Evolutionary conservation across 305 asterid genomes (phyloP), one percentile per base, ranked within the genome.

Genomic region (Ilex paraguariensis): DNA sequence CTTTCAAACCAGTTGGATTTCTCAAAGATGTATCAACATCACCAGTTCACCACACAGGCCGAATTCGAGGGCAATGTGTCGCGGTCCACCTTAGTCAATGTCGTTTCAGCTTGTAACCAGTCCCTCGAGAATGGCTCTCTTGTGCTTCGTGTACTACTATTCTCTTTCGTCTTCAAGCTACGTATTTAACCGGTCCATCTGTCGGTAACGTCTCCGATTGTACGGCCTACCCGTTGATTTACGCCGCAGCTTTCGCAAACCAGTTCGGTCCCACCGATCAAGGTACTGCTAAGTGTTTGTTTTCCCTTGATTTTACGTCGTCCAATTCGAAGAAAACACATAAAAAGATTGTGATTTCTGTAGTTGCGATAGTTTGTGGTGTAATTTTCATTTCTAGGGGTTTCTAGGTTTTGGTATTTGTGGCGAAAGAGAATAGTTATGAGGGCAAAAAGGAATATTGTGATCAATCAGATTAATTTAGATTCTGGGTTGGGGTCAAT

Each of bases 161-260:
- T 10, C 28, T 52, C 56, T 52, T 21, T 21, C 5, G 11, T 21
- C 56, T 52, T 7, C 56, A 52, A 15, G 70, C 78, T 16, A 53
- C 72, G 13, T 63, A 65, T 61, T 67, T 74, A 60, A 31, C 59
- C 28, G 74, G 76, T 0, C 55, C 65, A 44, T 66, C 83, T 31
- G 62, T 53, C 16, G 78, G 76, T 7, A 74, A 63, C 50, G 56
- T 78, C 49, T 65, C 77, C 36, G 73, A 71, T 52, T 78, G 83
- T 21, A 31, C 69, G 5, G 69, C 63, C 13, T 78, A 71, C 16
- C 73, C 77, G 13, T 56, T 32, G 0, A 75, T 78, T 68, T 78
- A 78, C 62, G 73, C 80, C 59, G 83, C 76, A 28, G 80, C 80
- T 13, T 59, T 78, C 32, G 75, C 71, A n/a, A 78, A 71, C 57